Evolutionary conservation across 345 rosid species (phyloP), one percentile per base, ranked within the genome.

Genomic region (Acer campestre): DNA sequence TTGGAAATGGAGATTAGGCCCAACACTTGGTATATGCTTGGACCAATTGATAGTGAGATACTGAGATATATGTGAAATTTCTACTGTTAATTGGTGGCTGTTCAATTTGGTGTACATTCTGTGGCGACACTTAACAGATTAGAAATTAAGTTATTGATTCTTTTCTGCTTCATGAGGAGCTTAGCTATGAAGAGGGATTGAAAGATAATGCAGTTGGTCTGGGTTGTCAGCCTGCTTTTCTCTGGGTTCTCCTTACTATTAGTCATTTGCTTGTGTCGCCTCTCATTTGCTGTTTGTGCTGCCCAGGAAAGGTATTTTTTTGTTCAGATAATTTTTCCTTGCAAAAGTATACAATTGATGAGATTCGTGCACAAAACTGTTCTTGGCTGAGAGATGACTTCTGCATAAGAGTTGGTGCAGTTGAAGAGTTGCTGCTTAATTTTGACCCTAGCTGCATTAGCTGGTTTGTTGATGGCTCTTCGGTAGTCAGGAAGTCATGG

Each of bases 361-460:
- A 76, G 49, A 68, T 56, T 40, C 68, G 66, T 29, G 55, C 78
- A 77, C 71, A 75, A 71, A 70, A 61, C 46, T 77, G 35, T 67
- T 75, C 40, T 58, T 58, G 62, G 40, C 18, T 67, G 38, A 16
- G 61, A 84, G 81, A 55, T 46, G 38, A 65, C 44, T 81, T 69
- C 63, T 61, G 77, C 46, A 73, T 75, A 31, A 29, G 53, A 64
- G 64, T 65, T 65, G 71, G 42, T 70, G 70, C 38, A 13, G 31
- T n/a, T 73, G 63, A 73, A 46, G 71, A 46, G 61, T 49, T 65
- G 18, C 63, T 66, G n/a, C 51, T 75, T 66, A 59, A 49, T 53
- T 72, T 55, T 80, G 75, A 53, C 76, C 61, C 63, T 81, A 51
- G 78, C 76, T 76, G 65, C 65, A 46, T 75, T 80, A 72, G 79